Evolutionary conservation across 225 moss, liverwort and hornwort genomes (phyloP).

Genomic region (Rhytidiadelphus loreus): DNA sequence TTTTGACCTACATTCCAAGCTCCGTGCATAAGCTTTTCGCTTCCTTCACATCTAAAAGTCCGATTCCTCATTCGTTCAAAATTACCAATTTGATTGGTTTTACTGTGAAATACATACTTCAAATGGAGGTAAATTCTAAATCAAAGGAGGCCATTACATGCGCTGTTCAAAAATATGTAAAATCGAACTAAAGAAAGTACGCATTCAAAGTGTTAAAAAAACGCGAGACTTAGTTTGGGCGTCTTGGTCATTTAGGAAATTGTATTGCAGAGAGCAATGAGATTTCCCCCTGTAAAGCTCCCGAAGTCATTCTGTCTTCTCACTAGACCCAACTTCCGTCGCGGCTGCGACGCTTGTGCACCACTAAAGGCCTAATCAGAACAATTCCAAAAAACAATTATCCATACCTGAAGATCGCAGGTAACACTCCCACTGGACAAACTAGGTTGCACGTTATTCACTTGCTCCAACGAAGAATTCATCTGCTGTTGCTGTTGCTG

Average conservation of each 20-base stretch:
- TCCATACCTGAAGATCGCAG: slow-evolving; percentile 26
- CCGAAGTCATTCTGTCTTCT: neutral
- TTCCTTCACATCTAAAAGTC: neutral
- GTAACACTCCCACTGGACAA: slow-evolving; percentile 6
- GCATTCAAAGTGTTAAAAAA: neutral
- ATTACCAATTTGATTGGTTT: neutral
- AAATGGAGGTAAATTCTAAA: neutral
- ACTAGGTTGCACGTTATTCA: slow-evolving; percentile 1
- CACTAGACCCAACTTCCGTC: neutral
- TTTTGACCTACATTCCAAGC: neutral
- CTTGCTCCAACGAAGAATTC: slow-evolving; percentile 19
- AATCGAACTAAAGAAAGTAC: neutral
- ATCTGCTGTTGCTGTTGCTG: slow-evolving; percentile 30
- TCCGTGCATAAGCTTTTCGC: neutral
- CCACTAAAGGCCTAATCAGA: neutral
- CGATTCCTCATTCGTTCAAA: neutral
- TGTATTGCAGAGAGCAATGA: neutral
- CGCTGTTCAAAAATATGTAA: neutral
- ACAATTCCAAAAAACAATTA: neutral
- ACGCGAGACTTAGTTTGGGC: neutral
- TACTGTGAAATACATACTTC: neutral
- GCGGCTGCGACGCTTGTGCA: neutral
- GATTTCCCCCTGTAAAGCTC: neutral
- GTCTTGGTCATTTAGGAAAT: neutral
- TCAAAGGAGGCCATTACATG: neutral